These are phyloP conservation scores for Penium margaritaceum DNA, from an alignment of 139 green algal genomes.

Conservation along the genomic window DNA sequence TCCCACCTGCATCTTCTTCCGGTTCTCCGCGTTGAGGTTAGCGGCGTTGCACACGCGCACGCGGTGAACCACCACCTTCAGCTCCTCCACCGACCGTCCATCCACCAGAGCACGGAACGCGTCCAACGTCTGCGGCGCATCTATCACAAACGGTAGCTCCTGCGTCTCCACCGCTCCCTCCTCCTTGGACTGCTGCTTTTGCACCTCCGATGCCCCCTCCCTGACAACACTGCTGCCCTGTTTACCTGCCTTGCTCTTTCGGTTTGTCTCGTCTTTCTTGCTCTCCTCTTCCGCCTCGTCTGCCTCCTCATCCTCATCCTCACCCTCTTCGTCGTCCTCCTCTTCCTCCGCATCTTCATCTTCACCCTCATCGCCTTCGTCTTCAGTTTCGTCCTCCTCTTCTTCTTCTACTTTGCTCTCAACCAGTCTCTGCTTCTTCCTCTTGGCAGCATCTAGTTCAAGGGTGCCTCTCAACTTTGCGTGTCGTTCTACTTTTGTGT, in stretches of 20 bases:
- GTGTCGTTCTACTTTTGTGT: too few relatives aligned
- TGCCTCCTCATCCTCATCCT: constrained; percentile 39
- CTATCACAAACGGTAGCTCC: constrained; percentile 76
- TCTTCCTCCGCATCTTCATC: constrained; percentile 42
- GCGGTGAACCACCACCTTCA: constrained; percentile 58
- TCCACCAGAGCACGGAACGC: constrained; percentile 55
- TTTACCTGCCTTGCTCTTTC: too few relatives aligned
- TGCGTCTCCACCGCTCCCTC: too few relatives aligned
- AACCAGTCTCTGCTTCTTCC: too few relatives aligned
- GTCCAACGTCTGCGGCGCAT: constrained; percentile 63
- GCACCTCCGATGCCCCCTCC: too few relatives aligned
- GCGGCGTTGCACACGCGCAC: constrained; percentile 73
- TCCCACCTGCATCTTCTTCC: constrained; percentile 65
- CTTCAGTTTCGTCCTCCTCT: constrained; percentile 26
- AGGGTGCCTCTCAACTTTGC: too few relatives aligned
- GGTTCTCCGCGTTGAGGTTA: constrained; percentile 60
- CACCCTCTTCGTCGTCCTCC: constrained; percentile 36
- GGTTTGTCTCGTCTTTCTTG: too few relatives aligned
- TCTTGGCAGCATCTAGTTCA: too few relatives aligned
- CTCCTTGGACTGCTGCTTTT: too few relatives aligned
- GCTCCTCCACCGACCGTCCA: constrained; percentile 53
- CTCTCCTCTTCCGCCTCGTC: constrained; percentile 5
- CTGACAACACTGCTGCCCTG: too few relatives aligned
- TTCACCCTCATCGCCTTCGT: constrained; percentile 1
- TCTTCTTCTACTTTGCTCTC: constrained; percentile 33